Base-by-base conservation (phyloP, 805 yeast genomes). In the Scheffersomyces spartinae region DNA sequence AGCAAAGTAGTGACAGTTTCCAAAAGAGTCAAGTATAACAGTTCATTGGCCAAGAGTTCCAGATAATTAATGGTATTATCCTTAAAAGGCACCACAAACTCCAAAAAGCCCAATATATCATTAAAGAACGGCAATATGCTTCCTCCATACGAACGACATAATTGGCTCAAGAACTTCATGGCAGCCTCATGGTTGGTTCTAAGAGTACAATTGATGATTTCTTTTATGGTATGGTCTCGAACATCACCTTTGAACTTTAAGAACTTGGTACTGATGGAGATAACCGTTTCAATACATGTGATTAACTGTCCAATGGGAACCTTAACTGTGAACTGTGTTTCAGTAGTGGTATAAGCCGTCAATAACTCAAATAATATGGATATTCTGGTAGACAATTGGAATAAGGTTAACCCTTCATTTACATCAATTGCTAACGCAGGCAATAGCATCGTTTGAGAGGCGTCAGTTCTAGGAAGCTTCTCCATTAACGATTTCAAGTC, bases 261-360 rank as follows among this genome's bases (percentile, higher is more conserved):
- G 33, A 69, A 71, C 27, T 61, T 68, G 9, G 65, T 49, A 35
- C 74, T 71, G 30, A 82, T 47, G 10, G 74, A 61, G 30, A 70
- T 48, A 9, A 76, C 40, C 8, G 74, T 50, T 38, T 78, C 84
- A 13, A 62, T 54, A 25, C 75, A 32, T 6, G 57, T 43, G 4
- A 77, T 42, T 3, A 78, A 42, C 23, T 52, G 39, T 1, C 88
- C 86, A 9, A 82, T 34, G 3, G 93, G 91, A 6, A 80, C 61
- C 33, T 63, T 57, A 6, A 74, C 63, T 8, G 73, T 55, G 37
- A 57, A 63, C 20, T 67, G 70, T 2, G 84, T 72, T 14, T 71
- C 65, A 6, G 70, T 54, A 3, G 63, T 49, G 49, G 30, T 45
- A 35, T 34, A 79, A 26, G 28, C 76, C 30, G 26, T 25, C 18